These are phyloP conservation scores for Suillus hirtellus DNA, from an alignment of 768 basidiomycete genomes.

Conservation along the genomic window DNA sequence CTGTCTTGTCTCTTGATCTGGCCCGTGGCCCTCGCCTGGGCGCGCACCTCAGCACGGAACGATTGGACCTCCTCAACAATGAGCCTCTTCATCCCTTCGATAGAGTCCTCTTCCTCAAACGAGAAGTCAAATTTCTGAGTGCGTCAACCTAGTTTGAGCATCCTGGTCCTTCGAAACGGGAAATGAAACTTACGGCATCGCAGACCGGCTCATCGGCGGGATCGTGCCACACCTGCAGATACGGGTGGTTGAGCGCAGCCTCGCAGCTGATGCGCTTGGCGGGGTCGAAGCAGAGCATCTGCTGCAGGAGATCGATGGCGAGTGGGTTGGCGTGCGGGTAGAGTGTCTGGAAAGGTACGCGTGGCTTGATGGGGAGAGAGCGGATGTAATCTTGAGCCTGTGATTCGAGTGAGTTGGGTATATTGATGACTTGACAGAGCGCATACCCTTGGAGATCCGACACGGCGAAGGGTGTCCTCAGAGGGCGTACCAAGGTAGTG, in stretches of 20 bases:
- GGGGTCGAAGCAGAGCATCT: conserved; percentile 95
- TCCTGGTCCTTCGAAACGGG: not conserved
- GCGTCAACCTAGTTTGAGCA: not conserved
- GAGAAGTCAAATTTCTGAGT: conserved; percentile 88
- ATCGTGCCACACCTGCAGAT: conserved; percentile 97
- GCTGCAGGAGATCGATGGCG: conserved; percentile 88
- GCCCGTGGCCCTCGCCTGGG: conserved; percentile 71
- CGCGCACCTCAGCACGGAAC: conserved; percentile 88
- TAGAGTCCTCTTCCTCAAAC: conserved; percentile 95
- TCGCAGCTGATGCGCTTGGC: conserved; percentile 96
- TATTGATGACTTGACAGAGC: not conserved
- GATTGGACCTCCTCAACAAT: conserved; percentile 90
- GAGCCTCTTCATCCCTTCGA: conserved; percentile 95
- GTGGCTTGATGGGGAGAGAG: conserved; percentile 94
- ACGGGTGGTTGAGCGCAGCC: conserved; percentile 92
- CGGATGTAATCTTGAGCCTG: conserved; percentile 98
- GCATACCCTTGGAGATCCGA: conserved; percentile 89
- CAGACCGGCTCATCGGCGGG: conserved; percentile 92
- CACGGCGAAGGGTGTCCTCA: conserved; percentile 93
- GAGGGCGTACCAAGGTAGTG: conserved; percentile 98
- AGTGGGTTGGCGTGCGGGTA: conserved; percentile 94
- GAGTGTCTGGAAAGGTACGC: conserved; percentile 86
- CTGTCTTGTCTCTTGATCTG: conserved; percentile 80
- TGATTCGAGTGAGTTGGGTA: not conserved
- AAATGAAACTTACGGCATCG: conserved; percentile 53